These are phyloP conservation scores for Calonectria pseudoturangicola DNA, from an alignment of 2,329 filamentous ascomycete species.

Conservation along the genomic window DNA sequence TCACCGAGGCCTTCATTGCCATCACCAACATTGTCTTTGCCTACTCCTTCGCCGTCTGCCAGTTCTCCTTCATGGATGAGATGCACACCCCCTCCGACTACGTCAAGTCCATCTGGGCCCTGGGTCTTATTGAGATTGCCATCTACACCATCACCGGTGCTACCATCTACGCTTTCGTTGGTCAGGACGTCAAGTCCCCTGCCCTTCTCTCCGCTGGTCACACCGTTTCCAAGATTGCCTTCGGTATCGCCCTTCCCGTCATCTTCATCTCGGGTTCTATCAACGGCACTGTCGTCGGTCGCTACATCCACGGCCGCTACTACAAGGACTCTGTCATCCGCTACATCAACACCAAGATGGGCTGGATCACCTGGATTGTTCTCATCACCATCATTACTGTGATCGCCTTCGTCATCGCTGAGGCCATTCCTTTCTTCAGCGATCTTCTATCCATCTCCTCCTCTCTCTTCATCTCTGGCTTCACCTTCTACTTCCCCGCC, in stretches of 20 bases:
- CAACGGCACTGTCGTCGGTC: slow-evolving; percentile 66
- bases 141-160: slow-evolving; percentile 78
- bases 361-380: slow-evolving; percentile 71
- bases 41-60: slow-evolving; percentile 37
- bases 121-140: slow-evolving; percentile 73
- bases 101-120: slow-evolving; percentile 70
- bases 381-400: slow-evolving; percentile 75
- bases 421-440: slow-evolving; percentile 74
- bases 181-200: slow-evolving; percentile 74
- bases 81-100: slow-evolving; percentile 60
- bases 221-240: slow-evolving; percentile 76
- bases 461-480: slow-evolving; percentile 66
- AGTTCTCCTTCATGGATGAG: slow-evolving; percentile 40
- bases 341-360: slow-evolving; percentile 63
- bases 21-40: slow-evolving; percentile 70
- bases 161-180: slow-evolving; percentile 80
- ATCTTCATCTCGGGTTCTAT: slow-evolving; percentile 71
- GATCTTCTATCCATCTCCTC: slow-evolving; percentile 62
- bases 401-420: slow-evolving; percentile 80
- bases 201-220: slow-evolving; percentile 77
- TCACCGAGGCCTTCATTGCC: slow-evolving; percentile 73
- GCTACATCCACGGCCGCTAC: slow-evolving; percentile 61
- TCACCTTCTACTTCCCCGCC: slow-evolving; percentile 61
- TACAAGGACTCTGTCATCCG: slow-evolving; percentile 60
- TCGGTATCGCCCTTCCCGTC: slow-evolving; percentile 76